phyloP scores from a whole-genome alignment of 495 filamentous ascomycete genomes.

The Aspergillus nanangensis region DNA sequence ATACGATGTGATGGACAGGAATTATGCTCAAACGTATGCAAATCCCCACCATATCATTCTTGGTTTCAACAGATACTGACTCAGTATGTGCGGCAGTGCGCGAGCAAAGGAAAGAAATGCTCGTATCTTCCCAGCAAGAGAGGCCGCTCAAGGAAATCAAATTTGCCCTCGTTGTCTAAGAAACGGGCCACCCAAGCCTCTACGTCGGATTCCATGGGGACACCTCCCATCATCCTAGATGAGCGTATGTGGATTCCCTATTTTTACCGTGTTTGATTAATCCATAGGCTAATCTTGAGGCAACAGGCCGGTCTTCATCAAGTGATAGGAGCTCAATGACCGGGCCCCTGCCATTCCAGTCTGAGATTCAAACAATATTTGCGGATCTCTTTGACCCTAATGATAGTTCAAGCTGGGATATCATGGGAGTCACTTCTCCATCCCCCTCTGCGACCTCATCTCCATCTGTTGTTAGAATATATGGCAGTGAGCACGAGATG shows the following conservation, averaged over 20 bases:
- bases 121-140: conserved; percentile 54
- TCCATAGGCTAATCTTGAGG: neutral
- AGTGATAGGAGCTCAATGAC: neutral
- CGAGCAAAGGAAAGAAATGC: conserved; percentile 47
- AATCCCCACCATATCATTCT: too few species aligned
- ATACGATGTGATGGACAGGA: conserved; percentile 56
- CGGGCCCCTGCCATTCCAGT: conserved; percentile 12
- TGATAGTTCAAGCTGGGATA: conserved; percentile 20
- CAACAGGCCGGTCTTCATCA: neutral
- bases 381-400: conserved; percentile 27
- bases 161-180: conserved; percentile 22
- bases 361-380: conserved; percentile 35
- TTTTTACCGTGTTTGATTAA: too few species aligned
- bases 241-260: neutral
- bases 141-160: conserved; percentile 50
- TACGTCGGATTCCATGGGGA: conserved; percentile 13
- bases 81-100: conserved; percentile 31
- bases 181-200: conserved; percentile 21
- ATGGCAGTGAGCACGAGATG: conserved; percentile 41
- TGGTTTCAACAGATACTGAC: neutral
- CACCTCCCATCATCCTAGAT: conserved; percentile 2
- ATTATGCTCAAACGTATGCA: conserved; percentile 54
- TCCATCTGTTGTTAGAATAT: conserved; percentile 33
- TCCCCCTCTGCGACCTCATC: conserved; percentile 26
- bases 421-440: too few species aligned